phyloP scores from a whole-genome alignment of 805 yeast genomes.

The Dipodascopsis uninucleata region DNA sequence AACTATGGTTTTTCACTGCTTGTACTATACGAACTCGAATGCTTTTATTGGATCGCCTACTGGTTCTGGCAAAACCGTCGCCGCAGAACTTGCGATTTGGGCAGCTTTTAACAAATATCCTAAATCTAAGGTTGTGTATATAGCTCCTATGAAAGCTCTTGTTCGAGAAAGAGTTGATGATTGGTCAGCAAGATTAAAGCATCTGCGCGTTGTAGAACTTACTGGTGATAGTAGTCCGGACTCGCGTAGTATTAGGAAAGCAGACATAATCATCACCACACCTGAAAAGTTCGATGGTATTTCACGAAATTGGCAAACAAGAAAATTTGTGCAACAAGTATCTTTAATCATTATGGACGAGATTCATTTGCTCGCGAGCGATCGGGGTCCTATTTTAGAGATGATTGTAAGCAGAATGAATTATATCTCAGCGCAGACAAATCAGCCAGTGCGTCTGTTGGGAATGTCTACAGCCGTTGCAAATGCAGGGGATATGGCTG shows the following conservation, averaged over 20 bases:
- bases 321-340: constrained; percentile 69
- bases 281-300: constrained; percentile 88
- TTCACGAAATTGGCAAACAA: constrained; percentile 78
- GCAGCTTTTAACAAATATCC: no score
- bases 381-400: constrained; percentile 81
- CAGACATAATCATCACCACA: constrained; percentile 75
- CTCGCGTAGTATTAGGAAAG: constrained; percentile 58
- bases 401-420: constrained; percentile 89
- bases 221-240: constrained; percentile 83
- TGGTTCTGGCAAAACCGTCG: constrained; percentile 97
- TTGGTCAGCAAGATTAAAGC: constrained; percentile 56
- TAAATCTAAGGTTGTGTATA: constrained; percentile 67
- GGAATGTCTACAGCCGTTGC: constrained; percentile 87
- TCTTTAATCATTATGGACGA: constrained; percentile 82
- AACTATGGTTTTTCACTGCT: constrained; percentile 89
- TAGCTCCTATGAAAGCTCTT: constrained; percentile 87
- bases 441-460: constrained; percentile 57
- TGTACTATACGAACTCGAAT: constrained; percentile 73
- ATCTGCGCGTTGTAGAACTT: constrained; percentile 62
- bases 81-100: constrained; percentile 96
- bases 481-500: constrained; percentile 80
- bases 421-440: constrained; percentile 58
- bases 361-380: constrained; percentile 77
- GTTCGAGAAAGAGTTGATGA: constrained; percentile 81
- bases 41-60: constrained; percentile 97